Evolutionary conservation across 257 asterid species (phyloP).

Genomic region (Solanum virginianum): DNA sequence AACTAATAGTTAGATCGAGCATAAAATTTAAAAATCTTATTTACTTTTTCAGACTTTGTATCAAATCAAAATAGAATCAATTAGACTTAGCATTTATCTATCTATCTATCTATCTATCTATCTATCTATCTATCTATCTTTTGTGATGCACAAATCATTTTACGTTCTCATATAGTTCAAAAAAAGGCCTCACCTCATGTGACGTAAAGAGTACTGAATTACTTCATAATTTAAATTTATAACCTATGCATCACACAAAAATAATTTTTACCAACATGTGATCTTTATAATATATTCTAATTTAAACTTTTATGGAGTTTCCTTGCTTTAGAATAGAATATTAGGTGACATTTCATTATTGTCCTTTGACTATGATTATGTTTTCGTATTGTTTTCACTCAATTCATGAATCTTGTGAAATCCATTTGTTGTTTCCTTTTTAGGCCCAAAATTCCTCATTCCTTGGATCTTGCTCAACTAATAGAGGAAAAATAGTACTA

Average conservation of each 20-base stretch:
- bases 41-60: no score
- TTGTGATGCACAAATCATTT: neutral
- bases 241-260: no score
- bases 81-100: no score
- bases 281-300: neutral
- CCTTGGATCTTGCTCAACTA: neutral
- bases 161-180: neutral
- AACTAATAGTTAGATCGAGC: no score
- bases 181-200: neutral
- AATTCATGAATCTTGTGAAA: neutral
- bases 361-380: conserved; percentile 3
- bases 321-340: neutral
- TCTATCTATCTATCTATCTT: no score
- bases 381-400: neutral
- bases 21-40: no score
- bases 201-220: neutral
- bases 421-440: neutral
- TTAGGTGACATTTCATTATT: conserved; percentile 1
- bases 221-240: no score
- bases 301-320: neutral
- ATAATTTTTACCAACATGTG: neutral
- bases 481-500: neutral
- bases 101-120: no score
- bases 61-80: no score
- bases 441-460: conserved; percentile 7